Evolutionary conservation across 805 yeast species (phyloP), one percentile per base, ranked within the genome.

Genomic region (Candida boleticola): DNA sequence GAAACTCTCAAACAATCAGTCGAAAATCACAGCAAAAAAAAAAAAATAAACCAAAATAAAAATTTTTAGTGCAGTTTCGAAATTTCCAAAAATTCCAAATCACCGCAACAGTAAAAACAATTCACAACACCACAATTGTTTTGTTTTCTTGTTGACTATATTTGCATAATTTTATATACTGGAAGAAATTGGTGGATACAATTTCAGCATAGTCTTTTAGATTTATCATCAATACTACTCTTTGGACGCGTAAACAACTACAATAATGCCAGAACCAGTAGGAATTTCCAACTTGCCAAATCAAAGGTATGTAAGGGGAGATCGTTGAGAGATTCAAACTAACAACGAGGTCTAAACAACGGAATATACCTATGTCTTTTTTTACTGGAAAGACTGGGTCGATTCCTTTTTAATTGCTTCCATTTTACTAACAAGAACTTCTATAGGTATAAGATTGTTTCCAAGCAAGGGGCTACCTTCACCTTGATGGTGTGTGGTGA

Each of bases 401-500:
- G n/a, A n/a, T n/a, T n/a, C n/a, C n/a, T n/a, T n/a, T n/a, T n/a
- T n/a, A n/a, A n/a, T n/a, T n/a, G n/a, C n/a, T n/a, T n/a, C n/a
- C n/a, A n/a, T n/a, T n/a, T 31, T 34, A 27, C 43, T 42, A 39
- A 39, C 39, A 16, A 23, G 6, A n/a, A n/a, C 14, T 29, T 29
- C 7, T 46, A 16, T 39, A 79, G 85, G 60, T 85, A 84, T 68
- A 85, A 84, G 60, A 79, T 83, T 48, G 85, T 85, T 39, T 80
- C 86, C 45, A 82, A 82, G 50, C 72, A 79, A 52, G 95, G 93
- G 34, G 85, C 89, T 17, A 71, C 81, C 20, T 85, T 87, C 64
- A 88, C 95, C 36, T 55, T 90, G 43, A 80, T 88, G 89, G 82
- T 88, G 21, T 88, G 89, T 36, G 97, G 97, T 53, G 97, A 89